Base-by-base conservation (phyloP, 2,329 filamentous ascomycete species). In the Ilyonectria robusta region DNA sequence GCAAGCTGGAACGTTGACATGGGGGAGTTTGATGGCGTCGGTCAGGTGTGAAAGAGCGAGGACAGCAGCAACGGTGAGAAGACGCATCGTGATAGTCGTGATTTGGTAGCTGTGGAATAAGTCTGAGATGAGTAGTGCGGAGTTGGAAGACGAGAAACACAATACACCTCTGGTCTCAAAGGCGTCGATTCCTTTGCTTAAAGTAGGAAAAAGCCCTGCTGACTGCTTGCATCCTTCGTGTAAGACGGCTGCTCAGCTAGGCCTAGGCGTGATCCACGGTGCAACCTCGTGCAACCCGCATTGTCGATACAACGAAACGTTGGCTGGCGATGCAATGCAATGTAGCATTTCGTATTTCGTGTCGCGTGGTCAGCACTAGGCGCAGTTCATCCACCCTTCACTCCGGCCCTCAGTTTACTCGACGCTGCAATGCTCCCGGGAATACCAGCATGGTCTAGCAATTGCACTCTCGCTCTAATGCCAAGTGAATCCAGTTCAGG, bases 1-100 rank as follows among this genome's bases (percentile, higher is more conserved):
- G 66, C 83, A 85, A 17, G 76, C 75, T 10, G 84, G 83, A 1
- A 84, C 83, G 4, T 78, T 60, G 23, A 85, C 69, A 33, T 70
- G 69, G 7, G 78, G 78, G 10, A 75, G 68, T 8, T 35, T 56
- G 23, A 59, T 33, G 23, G 71, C 69, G 40, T n/a, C 46, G 17
- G 50, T 44, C n/a, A 73, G 26, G 37, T 21, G 21, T 40, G 59
- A 13, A 29, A 59, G 9, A 37, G 46, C 48, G 48, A 65, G 6
- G 17, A 46, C 4, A 26, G 26, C 35, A 66, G 58, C 40, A 56
- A 46, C 15, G 42, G 33, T 3, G 11, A 58, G 40, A 31, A 47
- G 46, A 59, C 46, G 59, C 70, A 72, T 72, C 40, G 56, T 62
- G 56, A 37, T 19, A 55, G 46, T 62, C 23, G n/a, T 42, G 6